These are phyloP conservation scores for Cnidoscolus chayamansa DNA, from an alignment of 441 rosid genomes.

Conservation along the genomic window DNA sequence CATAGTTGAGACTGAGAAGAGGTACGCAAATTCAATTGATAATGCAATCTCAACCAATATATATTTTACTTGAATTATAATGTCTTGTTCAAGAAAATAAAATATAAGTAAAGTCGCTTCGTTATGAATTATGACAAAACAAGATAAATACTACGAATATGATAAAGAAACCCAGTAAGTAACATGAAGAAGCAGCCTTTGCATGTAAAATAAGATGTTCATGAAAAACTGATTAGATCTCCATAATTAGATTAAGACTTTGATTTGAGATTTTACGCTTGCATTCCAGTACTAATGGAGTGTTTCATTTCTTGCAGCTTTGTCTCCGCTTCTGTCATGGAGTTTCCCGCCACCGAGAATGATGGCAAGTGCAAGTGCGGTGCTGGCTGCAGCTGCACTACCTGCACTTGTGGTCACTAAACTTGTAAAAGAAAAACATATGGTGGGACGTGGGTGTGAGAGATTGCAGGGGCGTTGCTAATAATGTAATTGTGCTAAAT, in stretches of 20 bases:
- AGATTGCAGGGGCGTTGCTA: neutral
- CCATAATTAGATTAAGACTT: no score
- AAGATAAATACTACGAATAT: no score
- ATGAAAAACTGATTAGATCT: no score
- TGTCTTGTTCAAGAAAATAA: no score
- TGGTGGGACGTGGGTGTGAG: neutral
- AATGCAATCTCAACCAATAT: neutral
- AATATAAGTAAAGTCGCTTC: no score
- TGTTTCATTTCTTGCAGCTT: constrained; percentile 37
- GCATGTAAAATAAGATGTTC: no score
- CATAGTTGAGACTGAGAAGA: constrained; percentile 55
- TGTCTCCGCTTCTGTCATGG: constrained; percentile 41
- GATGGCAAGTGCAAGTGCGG: constrained; percentile 82
- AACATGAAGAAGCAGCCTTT: no score
- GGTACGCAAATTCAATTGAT: constrained; percentile 31
- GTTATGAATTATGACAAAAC: no score
- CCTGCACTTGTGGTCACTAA: constrained; percentile 58
- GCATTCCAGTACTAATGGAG: neutral
- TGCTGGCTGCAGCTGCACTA: constrained; percentile 48
- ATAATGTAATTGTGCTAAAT: constrained; percentile 24
- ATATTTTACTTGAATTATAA: no score
- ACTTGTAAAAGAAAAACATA: neutral
- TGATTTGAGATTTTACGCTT: neutral
- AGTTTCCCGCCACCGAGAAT: constrained; percentile 48
- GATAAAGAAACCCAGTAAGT: no score